These are phyloP conservation scores for Comarum palustre DNA, from an alignment of 306 rosid species.

Conservation along the genomic window DNA sequence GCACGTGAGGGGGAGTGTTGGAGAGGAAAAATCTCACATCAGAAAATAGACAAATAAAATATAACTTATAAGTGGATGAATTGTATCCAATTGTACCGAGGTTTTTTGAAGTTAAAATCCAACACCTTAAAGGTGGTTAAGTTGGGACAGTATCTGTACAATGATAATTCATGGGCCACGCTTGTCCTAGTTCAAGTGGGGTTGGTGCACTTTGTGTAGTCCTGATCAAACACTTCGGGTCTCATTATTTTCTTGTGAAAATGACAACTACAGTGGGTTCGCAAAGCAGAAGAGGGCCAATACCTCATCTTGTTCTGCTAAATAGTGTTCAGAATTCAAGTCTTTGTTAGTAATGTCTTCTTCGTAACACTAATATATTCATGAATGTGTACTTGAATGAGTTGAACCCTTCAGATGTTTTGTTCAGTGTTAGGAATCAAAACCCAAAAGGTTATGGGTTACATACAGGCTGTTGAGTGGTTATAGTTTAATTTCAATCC, in stretches of 20 bases:
- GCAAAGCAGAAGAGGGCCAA: neutral
- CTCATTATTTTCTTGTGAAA: neutral
- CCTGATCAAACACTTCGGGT: conserved; percentile 2
- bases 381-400: neutral
- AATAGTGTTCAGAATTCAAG: neutral
- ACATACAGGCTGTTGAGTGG: neutral
- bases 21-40: too few relatives aligned
- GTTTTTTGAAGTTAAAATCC: too few relatives aligned
- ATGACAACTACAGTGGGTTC: neutral
- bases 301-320: neutral
- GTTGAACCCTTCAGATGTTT: neutral
- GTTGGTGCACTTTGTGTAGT: neutral
- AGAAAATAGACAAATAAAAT: too few relatives aligned
- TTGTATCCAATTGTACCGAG: too few relatives aligned
- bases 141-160: too few relatives aligned
- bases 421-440: neutral
- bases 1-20: too few relatives aligned
- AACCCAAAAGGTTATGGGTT: neutral
- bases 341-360: neutral
- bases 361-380: neutral
- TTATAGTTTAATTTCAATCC: neutral
- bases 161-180: too few relatives aligned
- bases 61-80: too few relatives aligned
- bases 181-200: too few relatives aligned
- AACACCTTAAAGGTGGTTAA: too few relatives aligned